These are phyloP conservation scores for Dryas drummondii DNA, from an alignment of 306 rosid species.

Conservation along the genomic window DNA sequence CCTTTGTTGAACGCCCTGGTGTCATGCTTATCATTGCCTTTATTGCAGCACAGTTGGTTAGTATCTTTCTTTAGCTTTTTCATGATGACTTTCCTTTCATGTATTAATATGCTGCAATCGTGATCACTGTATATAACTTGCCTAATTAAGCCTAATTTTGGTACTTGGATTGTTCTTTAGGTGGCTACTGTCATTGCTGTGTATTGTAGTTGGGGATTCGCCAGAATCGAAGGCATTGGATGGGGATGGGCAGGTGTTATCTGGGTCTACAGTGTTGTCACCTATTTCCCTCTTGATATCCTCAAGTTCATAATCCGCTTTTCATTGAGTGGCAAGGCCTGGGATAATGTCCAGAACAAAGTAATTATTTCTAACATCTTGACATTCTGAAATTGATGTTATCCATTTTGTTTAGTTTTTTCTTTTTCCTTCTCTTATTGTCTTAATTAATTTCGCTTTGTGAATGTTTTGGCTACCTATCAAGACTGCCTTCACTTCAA, in stretches of 20 bases:
- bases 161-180: constrained; percentile 26
- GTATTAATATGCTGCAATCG: neutral
- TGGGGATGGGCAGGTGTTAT: constrained; percentile 91
- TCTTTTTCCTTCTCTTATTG: neutral
- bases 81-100: neutral
- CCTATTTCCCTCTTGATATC: constrained; percentile 81
- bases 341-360: constrained; percentile 70
- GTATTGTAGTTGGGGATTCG: constrained; percentile 74
- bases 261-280: constrained; percentile 71
- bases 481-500: constrained; percentile 77
- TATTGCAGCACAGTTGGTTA: constrained; percentile 79
- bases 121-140: neutral
- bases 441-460: constrained; percentile 2
- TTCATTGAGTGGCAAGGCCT: constrained; percentile 60
- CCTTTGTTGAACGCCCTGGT: constrained; percentile 80
- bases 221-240: constrained; percentile 73
- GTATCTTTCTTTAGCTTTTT: constrained; percentile 10
- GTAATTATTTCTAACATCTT: constrained; percentile 16
- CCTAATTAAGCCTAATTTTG: neutral
- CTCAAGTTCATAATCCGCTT: constrained; percentile 64
- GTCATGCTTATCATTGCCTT: constrained; percentile 57
- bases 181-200: constrained; percentile 80
- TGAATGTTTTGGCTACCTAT: constrained; percentile 6
- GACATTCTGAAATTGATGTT: neutral
- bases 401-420: neutral